Base-by-base conservation (phyloP, 179 eudicot genomes). In the Pouteria campechiana region DNA sequence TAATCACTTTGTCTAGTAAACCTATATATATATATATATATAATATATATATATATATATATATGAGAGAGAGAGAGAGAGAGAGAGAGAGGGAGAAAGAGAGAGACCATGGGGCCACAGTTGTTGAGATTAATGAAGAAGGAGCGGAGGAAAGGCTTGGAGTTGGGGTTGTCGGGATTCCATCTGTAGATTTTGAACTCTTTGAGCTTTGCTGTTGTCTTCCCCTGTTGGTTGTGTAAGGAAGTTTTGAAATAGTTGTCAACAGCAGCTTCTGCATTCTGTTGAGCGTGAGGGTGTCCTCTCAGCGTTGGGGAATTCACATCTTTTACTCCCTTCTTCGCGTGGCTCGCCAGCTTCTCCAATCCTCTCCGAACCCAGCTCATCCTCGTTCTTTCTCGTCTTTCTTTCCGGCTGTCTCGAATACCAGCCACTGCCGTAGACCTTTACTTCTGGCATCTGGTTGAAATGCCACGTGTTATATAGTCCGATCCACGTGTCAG, bases 151-250 rank as follows among this genome's bases (percentile, higher is more conserved):
- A 25, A 61, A 0, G 93, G 95, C 50, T 71, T 81, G 4, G 37
- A 53, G 45, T 49, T 6, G 21, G 95, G 84, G 6, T 41, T 2
- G 40, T 75, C 67, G 3, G 82, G 87, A 56, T 57, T 82, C 93
- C 88, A 81, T 3, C 88, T 50, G 46, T 86, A 86, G 9, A 82
- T 67, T 45, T 54, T 58, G 56, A 86, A 81, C 62, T 83, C 84
- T 41, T 82, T 79, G 17, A n/a, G 39, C 47, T 1, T 36, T 37
- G 3, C 34, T 19, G 5, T 18, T 44, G 0, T 36, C 35, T 3
- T 47, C n/a, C n/a, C n/a, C n/a, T n/a, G n/a, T n/a, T n/a, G n/a
- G n/a, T n/a, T n/a, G n/a, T n/a, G n/a, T 40, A 21, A 67, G 19
- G 40, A 25, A 25, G 20, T 50, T 17, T 5, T 52, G 67, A 23